Evolutionary conservation across 2,329 filamentous ascomycete species (phyloP), one percentile per base, ranked within the genome.

Genomic region (Xylaria sp.): DNA sequence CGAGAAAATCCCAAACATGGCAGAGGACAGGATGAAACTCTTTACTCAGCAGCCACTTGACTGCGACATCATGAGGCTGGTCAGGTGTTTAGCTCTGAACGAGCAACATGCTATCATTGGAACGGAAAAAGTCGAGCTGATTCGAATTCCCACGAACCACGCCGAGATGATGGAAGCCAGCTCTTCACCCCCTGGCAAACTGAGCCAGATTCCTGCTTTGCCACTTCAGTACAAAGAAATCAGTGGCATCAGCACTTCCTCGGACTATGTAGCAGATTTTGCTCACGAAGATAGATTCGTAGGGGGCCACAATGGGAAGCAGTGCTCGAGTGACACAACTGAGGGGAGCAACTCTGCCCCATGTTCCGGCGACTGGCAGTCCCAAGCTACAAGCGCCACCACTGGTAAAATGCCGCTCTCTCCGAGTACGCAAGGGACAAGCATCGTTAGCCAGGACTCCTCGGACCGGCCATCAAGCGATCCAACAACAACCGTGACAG

Each of bases 401-500:
- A 90, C 88, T 1, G 85, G 87, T 59, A 89, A 89, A 78, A 86
- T 89, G 85, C 87, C 88, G 3, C 79, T 90, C 42, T 90, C 88
- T 28, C 89, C 89, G 2, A 90, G 88, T 76, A 90, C 89, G 2
- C 84, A 89, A 74, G 89, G 88, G 46, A 90, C 89, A 20, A 90
- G 88, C 77, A 88, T 90, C 70, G 85, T 88, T 72, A 90, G 88
- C 78, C 83, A 84, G 63, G 87, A 89, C 51, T 89, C 87, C 7
- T 75, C 84, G 63, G 87, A 89, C 56, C 83, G 83, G 20, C 82
- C 83, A 3, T 76, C 79, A 44, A 83, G 83, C 70, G 79, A 85
- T 23, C 83, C 82, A 0, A 77, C 77, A 36, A 79, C 79, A 10
- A 81, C 80, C 26, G 76, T 83, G 31, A 81, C 82, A 2, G 79